phyloP scores from a whole-genome alignment of 1,139 yeast species.

The Geotrichum klebahnii region DNA sequence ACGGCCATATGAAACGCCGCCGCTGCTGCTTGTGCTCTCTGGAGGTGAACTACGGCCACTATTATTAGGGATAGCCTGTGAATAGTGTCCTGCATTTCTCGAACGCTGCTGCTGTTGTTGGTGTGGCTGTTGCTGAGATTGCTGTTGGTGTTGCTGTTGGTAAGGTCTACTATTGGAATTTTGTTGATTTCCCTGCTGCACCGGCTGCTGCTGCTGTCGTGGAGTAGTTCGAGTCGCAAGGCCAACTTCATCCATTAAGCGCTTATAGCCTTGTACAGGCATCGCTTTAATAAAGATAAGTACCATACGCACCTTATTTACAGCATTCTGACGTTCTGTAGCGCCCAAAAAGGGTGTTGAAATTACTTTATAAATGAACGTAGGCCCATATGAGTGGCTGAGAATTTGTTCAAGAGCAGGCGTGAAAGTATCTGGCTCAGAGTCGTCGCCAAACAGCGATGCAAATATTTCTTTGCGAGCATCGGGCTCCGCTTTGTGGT shows the following conservation, averaged over 20 bases:
- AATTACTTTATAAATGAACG: constrained; percentile 72
- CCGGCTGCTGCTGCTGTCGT: no score
- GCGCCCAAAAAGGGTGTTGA: constrained; percentile 35
- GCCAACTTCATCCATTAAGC: constrained; percentile 91
- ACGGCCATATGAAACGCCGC: neutral
- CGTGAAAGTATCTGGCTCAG: constrained; percentile 33
- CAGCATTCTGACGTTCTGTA: constrained; percentile 55
- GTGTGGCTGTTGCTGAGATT: neutral
- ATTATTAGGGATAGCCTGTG: neutral
- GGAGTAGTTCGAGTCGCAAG: constrained; percentile 36
- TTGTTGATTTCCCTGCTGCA: neutral
- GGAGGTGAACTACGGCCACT: constrained; percentile 6
- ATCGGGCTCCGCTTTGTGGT: constrained; percentile 56
- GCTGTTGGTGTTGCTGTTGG: constrained; percentile 2
- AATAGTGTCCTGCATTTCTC: neutral
- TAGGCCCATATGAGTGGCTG: constrained; percentile 67
- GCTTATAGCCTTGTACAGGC: constrained; percentile 68
- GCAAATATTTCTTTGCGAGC: constrained; percentile 63
- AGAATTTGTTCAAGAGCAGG: constrained; percentile 50
- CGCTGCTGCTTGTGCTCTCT: neutral
- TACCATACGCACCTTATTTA: constrained; percentile 57
- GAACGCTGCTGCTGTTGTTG: constrained; percentile 4
- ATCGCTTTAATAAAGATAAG: constrained; percentile 56
- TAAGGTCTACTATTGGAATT: neutral
- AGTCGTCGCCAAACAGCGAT: constrained; percentile 48